Evolutionary conservation across 2,329 filamentous ascomycete genomes (phyloP).

Genomic region (Didymella lethalis): DNA sequence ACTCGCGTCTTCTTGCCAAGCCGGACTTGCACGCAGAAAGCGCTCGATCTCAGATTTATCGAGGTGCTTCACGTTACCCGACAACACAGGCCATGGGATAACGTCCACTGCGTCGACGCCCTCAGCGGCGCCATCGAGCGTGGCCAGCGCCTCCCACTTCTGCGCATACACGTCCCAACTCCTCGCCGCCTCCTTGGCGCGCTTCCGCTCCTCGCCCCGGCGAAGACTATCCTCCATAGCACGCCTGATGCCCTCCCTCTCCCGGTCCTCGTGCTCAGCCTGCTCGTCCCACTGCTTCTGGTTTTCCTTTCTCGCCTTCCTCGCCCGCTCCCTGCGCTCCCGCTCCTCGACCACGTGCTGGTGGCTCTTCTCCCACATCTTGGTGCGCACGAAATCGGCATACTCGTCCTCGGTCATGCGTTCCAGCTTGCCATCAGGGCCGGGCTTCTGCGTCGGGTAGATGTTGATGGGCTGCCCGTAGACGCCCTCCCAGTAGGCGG

Average conservation of each 20-base stretch:
- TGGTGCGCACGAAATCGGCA: constrained; percentile 79
- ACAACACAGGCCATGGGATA: constrained; percentile 77
- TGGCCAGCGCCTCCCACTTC: constrained; percentile 67
- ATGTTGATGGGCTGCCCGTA: constrained; percentile 94
- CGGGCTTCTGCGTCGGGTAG: constrained; percentile 69
- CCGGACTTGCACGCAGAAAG: constrained; percentile 71
- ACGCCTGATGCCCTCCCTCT: constrained; percentile 59
- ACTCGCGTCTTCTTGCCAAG: constrained; percentile 50
- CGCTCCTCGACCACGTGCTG: constrained; percentile 82
- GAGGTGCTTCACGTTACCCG: constrained; percentile 65
- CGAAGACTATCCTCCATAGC: constrained; percentile 75
- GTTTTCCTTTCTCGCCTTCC: constrained; percentile 56
- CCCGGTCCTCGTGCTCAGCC: constrained; percentile 54
- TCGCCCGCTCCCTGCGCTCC: constrained; percentile 61
- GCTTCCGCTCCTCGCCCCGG: constrained; percentile 70
- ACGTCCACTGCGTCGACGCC: constrained; percentile 41
- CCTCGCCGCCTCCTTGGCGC: constrained; percentile 62
- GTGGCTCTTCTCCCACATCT: constrained; percentile 97
- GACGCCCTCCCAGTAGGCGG: constrained; percentile 93
- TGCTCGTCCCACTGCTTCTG: constrained; percentile 52
- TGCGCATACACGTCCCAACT: constrained; percentile 71
- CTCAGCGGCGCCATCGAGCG: constrained; percentile 13
- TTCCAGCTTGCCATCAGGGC: constrained; percentile 68
- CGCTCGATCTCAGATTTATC: constrained; percentile 67
- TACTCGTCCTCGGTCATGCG: constrained; percentile 95